A percentile compares a stretch with the other conserved stretches of the same genome.
phyloP scores from a whole-genome alignment of 441 rosid species.

The Gossypium davidsonii region DNA sequence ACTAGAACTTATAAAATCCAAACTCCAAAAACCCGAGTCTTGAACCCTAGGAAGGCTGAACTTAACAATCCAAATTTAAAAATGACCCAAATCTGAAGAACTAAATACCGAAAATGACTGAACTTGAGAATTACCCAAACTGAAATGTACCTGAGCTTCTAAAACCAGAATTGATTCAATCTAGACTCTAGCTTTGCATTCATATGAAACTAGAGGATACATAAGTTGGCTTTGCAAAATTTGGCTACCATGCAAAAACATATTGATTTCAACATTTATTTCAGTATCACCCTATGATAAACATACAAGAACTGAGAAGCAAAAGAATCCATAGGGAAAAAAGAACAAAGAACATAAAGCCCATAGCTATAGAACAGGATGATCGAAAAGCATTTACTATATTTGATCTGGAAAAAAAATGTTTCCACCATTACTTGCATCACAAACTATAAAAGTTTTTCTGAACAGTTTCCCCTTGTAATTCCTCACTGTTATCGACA shows the following conservation, averaged over 20 bases:
- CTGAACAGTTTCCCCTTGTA: slow-evolving; percentile 27
- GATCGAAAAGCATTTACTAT: not conserved
- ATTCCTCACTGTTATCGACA: slow-evolving; percentile 38
- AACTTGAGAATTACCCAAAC: too few relatives aligned
- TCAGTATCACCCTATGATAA: not conserved
- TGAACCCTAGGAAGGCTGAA: too few relatives aligned
- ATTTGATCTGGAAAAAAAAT: not conserved
- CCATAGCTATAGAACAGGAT: not conserved
- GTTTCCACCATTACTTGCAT: not conserved
- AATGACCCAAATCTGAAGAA: too few relatives aligned
- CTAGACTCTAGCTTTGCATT: not conserved
- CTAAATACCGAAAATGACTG: too few relatives aligned
- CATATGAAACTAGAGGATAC: not conserved
- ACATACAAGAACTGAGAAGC: not conserved
- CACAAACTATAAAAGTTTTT: slow-evolving; percentile 26
- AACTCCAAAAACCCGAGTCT: too few relatives aligned
- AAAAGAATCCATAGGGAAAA: not conserved
- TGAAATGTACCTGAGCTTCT: too few relatives aligned
- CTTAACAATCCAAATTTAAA: too few relatives aligned
- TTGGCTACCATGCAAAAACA: not conserved
- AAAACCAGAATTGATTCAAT: too few relatives aligned
- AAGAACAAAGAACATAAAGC: not conserved
- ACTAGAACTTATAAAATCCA: too few relatives aligned
- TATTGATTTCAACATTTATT: not conserved
- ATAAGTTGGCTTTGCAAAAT: not conserved